Evolutionary conservation across 2,329 filamentous ascomycete species (phyloP).

Genomic region (Akanthomyces uredinophilus): DNA sequence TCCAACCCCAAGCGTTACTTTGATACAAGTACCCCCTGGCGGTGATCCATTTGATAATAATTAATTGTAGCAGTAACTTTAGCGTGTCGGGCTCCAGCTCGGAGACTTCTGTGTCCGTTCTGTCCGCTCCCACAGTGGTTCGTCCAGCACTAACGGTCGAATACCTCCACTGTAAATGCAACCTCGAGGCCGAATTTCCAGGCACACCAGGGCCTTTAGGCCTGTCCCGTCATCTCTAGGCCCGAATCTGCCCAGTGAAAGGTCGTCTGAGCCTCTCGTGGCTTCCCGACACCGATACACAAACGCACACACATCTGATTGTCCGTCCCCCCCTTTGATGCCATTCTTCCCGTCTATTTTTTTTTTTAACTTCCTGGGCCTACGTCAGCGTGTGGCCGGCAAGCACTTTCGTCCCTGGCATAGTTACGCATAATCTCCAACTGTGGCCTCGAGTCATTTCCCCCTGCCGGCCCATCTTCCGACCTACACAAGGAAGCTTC

Average conservation of each 20-base stretch:
- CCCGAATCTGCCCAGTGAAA: background rate
- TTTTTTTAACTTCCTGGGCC: background rate
- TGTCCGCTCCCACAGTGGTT: background rate
- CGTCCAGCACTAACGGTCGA: background rate
- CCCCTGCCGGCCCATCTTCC: background rate
- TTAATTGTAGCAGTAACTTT: too few relatives aligned
- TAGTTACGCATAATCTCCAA: background rate
- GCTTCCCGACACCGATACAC: background rate
- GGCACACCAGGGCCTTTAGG: too few relatives aligned
- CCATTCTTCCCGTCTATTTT: too few relatives aligned
- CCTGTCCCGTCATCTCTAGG: background rate
- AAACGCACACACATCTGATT: background rate
- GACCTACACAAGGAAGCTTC: background rate
- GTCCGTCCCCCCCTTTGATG: background rate
- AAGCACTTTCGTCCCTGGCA: background rate
- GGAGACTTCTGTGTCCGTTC: background rate
- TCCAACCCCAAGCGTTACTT: background rate
- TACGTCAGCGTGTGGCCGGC: background rate
- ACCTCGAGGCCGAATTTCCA: background rate
- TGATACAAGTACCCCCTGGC: too few relatives aligned
- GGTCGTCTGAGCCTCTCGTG: background rate
- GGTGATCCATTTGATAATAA: too few relatives aligned
- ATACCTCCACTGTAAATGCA: background rate
- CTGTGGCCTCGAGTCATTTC: background rate
- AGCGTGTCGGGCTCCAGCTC: background rate